These are phyloP conservation scores for Eucalyptus cloeziana DNA, from an alignment of 345 rosid genomes.

Conservation along the genomic window DNA sequence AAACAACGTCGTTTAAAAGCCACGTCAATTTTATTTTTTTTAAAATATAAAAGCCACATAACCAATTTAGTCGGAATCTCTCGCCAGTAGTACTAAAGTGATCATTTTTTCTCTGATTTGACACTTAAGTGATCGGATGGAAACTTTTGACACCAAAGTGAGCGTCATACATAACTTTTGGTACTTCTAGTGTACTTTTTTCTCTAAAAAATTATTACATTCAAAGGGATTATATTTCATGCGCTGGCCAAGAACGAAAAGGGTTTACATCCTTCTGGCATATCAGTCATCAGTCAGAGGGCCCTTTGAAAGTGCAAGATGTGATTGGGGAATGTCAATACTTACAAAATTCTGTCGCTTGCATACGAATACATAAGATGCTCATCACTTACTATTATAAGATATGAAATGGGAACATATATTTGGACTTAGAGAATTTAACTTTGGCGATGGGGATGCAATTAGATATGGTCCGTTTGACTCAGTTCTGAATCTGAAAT, in stretches of 20 bases:
- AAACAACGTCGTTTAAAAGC: rapidly evolving
- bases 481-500: not conserved
- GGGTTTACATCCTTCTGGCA: not conserved
- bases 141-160: no score
- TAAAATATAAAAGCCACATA: no score
- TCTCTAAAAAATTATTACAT: not conserved
- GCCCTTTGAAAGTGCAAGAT: not conserved
- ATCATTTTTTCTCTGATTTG: rapidly evolving
- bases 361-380: not conserved
- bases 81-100: rapidly evolving
- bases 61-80: rapidly evolving
- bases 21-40: no score
- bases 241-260: not conserved
- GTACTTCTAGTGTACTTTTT: no score
- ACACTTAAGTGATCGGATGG: rapidly evolving
- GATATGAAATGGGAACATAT: not conserved
- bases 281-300: not conserved
- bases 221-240: not conserved
- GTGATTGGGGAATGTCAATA: not conserved
- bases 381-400: not conserved
- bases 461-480: not conserved
- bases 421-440: not conserved
- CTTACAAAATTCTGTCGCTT: not conserved
- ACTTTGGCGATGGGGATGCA: not conserved
- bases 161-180: rapidly evolving